Percentiles rank a stretch among this genome's conserved stretches.
Evolutionary conservation across 345 rosid genomes (phyloP).

Genomic region (Aquilaria malaccensis): DNA sequence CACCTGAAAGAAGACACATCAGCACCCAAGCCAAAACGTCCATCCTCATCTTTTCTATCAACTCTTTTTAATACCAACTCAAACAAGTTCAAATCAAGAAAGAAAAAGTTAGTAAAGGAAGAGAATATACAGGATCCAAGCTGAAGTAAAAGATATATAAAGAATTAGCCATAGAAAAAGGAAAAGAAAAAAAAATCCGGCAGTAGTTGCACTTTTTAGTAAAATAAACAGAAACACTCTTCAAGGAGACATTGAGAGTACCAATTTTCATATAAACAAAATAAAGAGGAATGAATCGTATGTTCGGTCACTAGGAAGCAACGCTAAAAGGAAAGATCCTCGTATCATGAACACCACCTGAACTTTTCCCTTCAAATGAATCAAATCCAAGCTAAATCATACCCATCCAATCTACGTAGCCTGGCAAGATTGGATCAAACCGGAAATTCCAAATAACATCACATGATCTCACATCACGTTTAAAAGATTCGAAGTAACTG

Average conservation of each 20-base stretch:
- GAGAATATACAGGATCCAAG: neutral
- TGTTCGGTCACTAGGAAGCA: too few species aligned
- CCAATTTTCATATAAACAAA: neutral
- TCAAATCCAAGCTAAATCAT: too few species aligned
- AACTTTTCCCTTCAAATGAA: too few species aligned
- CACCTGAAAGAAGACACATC: slow-evolving; percentile 47
- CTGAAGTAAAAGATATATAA: neutral
- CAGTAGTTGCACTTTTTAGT: neutral
- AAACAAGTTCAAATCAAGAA: slow-evolving; percentile 7
- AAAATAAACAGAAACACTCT: neutral
- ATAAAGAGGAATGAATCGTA: neutral
- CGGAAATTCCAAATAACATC: too few species aligned
- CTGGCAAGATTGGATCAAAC: too few species aligned
- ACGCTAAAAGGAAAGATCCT: too few species aligned
- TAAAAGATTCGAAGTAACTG: neutral
- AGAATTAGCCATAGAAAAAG: neutral
- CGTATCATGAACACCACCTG: too few species aligned
- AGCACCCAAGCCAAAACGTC: slow-evolving; percentile 2
- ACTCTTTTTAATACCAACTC: slow-evolving; percentile 6
- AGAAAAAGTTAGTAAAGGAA: neutral
- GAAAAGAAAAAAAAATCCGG: too few species aligned
- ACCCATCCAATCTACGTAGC: too few species aligned
- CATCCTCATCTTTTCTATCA: slow-evolving; percentile 6
- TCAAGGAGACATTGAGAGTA: neutral
- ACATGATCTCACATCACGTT: too few species aligned